Evolutionary conservation across 352 stramenopile species (phyloP).

Genomic region (Pythium vanterpoolii): DNA sequence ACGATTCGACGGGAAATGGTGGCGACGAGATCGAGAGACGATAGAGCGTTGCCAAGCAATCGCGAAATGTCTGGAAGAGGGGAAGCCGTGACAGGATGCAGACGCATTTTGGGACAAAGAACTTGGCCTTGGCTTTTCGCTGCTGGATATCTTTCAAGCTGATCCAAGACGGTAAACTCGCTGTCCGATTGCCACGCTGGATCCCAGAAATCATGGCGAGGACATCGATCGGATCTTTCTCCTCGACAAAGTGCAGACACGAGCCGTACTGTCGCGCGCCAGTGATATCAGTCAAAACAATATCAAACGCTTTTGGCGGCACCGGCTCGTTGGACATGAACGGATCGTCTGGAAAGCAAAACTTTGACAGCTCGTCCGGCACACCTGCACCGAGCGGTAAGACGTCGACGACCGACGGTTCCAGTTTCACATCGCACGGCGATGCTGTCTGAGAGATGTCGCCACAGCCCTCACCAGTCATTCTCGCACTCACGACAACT

Average conservation of each 20-base stretch:
- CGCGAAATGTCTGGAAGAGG: constrained; percentile 54
- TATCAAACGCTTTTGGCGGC: constrained; percentile 51
- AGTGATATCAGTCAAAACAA: constrained; percentile 72
- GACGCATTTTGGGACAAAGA: constrained; percentile 61
- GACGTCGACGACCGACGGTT: constrained; percentile 50
- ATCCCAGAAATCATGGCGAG: constrained; percentile 51
- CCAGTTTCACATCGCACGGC: constrained; percentile 43
- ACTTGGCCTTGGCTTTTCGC: constrained; percentile 44
- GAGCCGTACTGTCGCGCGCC: constrained; percentile 50
- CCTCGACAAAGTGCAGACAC: constrained; percentile 63
- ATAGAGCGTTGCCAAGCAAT: constrained; percentile 45
- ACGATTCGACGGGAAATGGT: constrained; percentile 36
- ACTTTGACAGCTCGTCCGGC: constrained; percentile 68
- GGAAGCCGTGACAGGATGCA: constrained; percentile 56
- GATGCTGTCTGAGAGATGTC: constrained; percentile 36
- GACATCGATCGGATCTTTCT: constrained; percentile 58
- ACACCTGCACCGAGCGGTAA: constrained; percentile 39
- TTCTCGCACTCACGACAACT: constrained; percentile 50
- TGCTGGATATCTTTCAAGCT: constrained; percentile 71
- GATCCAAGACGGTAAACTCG: constrained; percentile 57
- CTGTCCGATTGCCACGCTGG: constrained; percentile 35
- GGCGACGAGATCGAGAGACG: constrained; percentile 34
- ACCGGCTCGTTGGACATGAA: constrained; percentile 41
- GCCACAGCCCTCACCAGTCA: constrained; percentile 28
- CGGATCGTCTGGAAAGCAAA: constrained; percentile 64